A percentile compares a stretch with the other conserved stretches of the same genome.
These are phyloP conservation scores for Pythium rhizo-oryzae DNA, from an alignment of 352 stramenopile species.

Conservation along the genomic window DNA sequence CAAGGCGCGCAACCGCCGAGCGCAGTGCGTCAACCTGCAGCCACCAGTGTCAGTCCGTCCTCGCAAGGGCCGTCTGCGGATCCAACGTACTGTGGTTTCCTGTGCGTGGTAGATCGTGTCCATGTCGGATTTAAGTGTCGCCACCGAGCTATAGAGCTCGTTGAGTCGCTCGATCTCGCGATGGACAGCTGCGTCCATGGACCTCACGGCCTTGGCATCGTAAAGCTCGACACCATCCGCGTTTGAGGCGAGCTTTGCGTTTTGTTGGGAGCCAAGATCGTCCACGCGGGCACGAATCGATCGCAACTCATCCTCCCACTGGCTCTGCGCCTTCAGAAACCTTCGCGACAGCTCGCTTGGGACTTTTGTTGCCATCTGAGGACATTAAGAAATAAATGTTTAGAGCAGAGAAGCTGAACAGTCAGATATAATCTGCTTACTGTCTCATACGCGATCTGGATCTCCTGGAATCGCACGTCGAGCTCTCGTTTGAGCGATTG, in stretches of 20 bases:
- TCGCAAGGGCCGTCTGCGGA: too few relatives aligned
- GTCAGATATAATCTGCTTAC: slow-evolving; percentile 17
- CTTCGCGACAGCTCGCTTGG: slow-evolving; percentile 59
- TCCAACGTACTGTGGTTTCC: slow-evolving; percentile 18
- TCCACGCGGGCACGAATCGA: slow-evolving; percentile 39
- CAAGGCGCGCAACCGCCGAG: slow-evolving; percentile 33
- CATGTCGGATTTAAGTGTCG: slow-evolving; percentile 12
- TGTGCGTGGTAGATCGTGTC: slow-evolving; percentile 11
- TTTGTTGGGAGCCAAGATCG: slow-evolving; percentile 29
- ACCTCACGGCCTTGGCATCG: slow-evolving; percentile 17
- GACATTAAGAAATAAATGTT: too few relatives aligned
- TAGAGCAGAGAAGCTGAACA: background rate
- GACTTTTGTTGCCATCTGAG: slow-evolving; percentile 58
- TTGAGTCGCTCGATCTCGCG: slow-evolving; percentile 17
- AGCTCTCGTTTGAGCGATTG: slow-evolving; percentile 49
- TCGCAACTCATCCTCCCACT: slow-evolving; percentile 45
- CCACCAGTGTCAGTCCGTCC: too few relatives aligned
- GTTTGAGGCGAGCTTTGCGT: background rate
- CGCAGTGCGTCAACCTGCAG: slow-evolving; percentile 42
- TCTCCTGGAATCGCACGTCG: slow-evolving; percentile 43
- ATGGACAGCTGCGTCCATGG: slow-evolving; percentile 25
- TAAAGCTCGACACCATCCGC: slow-evolving; percentile 26
- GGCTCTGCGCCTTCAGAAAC: slow-evolving; percentile 43
- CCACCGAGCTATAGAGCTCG: slow-evolving; percentile 9
- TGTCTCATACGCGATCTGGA: slow-evolving; percentile 42